Percentiles rank a stretch among this genome's conserved stretches.
Conservation (phyloP, 805 yeast genomes). For the Suhomyces emberorum region DNA sequence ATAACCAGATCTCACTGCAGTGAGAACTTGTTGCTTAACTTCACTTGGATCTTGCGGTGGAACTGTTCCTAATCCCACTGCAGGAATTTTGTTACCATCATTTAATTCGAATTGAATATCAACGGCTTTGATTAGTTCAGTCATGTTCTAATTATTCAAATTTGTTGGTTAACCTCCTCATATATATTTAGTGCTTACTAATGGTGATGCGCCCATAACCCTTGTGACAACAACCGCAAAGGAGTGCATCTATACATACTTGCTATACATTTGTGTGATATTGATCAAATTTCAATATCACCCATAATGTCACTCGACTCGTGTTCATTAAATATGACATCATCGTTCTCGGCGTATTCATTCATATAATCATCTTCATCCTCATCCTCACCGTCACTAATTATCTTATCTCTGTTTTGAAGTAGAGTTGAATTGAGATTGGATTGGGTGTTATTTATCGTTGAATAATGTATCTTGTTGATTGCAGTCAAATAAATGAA, state of each 20-base stretch:
- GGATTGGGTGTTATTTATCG: constrained; percentile 23
- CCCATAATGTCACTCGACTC: constrained; percentile 34
- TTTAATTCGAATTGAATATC: constrained; percentile 45
- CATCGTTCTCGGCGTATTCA: constrained; percentile 20
- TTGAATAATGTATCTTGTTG: constrained; percentile 37
- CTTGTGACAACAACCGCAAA: no score
- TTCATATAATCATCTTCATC: constrained; percentile 22
- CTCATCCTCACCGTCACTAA: constrained; percentile 22
- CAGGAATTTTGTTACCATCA: constrained; percentile 61
- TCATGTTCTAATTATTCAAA: neutral
- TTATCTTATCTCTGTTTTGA: constrained; percentile 21
- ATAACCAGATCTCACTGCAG: constrained; percentile 44
- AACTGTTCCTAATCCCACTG: constrained; percentile 60
- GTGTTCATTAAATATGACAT: constrained; percentile 17
- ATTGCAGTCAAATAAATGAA: constrained; percentile 66
- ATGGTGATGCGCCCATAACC: no score
- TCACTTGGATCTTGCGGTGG: constrained; percentile 29
- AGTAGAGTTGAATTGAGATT: constrained; percentile 12
- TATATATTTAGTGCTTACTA: no score
- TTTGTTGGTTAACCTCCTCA: no score
- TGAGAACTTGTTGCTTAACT: constrained; percentile 31
- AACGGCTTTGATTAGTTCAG: constrained; percentile 28
- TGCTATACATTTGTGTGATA: no score
- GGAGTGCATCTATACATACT: no score
- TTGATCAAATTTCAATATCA: constrained; percentile 34